Base-by-base conservation (phyloP, 2,329 filamentous ascomycete genomes). In the Lachnellula suecica region DNA sequence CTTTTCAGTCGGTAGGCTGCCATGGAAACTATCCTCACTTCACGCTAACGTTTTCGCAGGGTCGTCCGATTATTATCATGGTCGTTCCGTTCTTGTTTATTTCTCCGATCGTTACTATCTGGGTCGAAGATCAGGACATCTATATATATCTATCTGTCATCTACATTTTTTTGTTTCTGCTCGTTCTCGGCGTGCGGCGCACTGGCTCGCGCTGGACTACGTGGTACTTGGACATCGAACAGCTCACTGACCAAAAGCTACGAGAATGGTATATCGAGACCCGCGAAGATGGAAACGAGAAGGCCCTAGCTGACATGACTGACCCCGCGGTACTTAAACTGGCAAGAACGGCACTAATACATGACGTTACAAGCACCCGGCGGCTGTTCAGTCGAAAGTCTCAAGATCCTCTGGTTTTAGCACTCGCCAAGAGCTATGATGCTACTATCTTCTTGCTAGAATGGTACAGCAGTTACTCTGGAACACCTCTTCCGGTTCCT, bases 131-230 rank as follows among this genome's bases (percentile, higher is more conserved):
- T 2, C 69, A 82, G 56, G 82, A 85, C 58, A 70, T 81, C 0
- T 68, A 74, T 22, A 74, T 85, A 24, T 85, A 85, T 59, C 72
- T 83, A 2, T 70, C 74, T 2, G 69, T 83, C 2, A 68, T 83
- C 2, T 83, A 77, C 51, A 54, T 73, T 3, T 83, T 84, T 59
- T 70, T 84, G 4, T 61, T 70, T 9, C 59, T 76, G 5, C 71
- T 85, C 1, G 58, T 83, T 2, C 60, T 81, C 19, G 77, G 77
- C 8, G 76, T 82, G 52, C 73, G 81, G 15, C 70, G 70, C 2
- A 73, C 82, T 6, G 76, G 76, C 34, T 76, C 77, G 20, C 75
- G 79, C 58, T 86, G 83, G 83, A 77, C 79, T 3, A 79, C 74
- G 2, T 85, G 82, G 82, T 73, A 76, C 55, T 66, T 72, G 48